These are phyloP conservation scores for Coemansia sp. DNA, from an alignment of 192 early-diverging fungal species.

Conservation along the genomic window DNA sequence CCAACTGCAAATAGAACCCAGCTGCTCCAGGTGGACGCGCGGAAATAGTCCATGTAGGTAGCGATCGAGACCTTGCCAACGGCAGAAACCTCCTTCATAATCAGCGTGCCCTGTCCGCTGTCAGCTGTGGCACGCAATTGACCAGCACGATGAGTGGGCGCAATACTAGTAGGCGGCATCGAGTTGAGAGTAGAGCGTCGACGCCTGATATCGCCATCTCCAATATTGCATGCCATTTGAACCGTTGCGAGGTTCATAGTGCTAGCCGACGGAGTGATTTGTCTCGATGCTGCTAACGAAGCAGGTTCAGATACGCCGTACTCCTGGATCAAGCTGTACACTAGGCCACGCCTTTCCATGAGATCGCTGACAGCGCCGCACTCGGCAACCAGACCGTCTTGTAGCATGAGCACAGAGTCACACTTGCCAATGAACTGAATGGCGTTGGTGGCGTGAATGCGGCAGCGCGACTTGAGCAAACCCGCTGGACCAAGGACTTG, in stretches of 20 bases:
- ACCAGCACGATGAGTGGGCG: conserved; percentile 38
- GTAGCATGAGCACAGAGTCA: conserved; percentile 75
- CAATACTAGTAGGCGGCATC: conserved; percentile 60
- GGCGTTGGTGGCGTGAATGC: conserved; percentile 83
- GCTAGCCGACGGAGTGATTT: conserved; percentile 9
- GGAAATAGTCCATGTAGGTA: conserved; percentile 82
- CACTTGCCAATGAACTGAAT: conserved; percentile 77
- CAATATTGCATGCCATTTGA: neutral
- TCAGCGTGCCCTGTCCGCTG: conserved; percentile 55
- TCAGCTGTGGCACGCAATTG: conserved; percentile 13
- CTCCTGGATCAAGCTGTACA: conserved; percentile 75
- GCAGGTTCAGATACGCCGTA: conserved; percentile 59
- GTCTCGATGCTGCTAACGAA: conserved; percentile 7
- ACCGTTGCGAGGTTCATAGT: neutral
- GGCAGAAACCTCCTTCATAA: conserved; percentile 76
- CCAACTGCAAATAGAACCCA: conserved; percentile 66
- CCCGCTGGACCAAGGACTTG: conserved; percentile 88
- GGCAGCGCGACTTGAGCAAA: conserved; percentile 74
- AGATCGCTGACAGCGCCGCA: conserved; percentile 70
- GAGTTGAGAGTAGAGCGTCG: conserved; percentile 46
- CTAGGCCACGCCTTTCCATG: conserved; percentile 64
- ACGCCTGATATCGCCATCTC: conserved; percentile 12
- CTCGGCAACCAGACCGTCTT: conserved; percentile 72
- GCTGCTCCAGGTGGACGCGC: conserved; percentile 67
- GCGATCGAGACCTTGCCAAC: conserved; percentile 73